Evolutionary conservation across 495 filamentous ascomycete species (phyloP), one percentile per base, ranked within the genome.

Genomic region (Pyrenopolyporus hunteri): DNA sequence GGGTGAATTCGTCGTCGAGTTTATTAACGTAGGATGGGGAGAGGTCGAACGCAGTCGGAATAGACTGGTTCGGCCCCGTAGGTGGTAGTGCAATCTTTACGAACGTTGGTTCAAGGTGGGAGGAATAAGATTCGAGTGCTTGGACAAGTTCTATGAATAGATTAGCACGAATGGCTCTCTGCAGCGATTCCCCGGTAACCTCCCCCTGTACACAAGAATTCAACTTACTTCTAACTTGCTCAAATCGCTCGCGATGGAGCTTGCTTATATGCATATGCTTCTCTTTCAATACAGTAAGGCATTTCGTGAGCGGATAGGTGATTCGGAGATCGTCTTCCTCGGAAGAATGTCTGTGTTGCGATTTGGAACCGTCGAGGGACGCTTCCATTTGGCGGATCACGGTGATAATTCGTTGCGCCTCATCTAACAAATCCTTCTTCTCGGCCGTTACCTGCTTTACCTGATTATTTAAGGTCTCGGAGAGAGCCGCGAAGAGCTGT

Each of bases 91-190:
- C 79, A 65, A 98, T 84, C 62, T 84, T 81, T 58, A 98, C 82
- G 68, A 96, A 95, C 4, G 86, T 87, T 13, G 89, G 71, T 72
- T 99, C 94, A 29, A 99, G 89, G 70, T 96, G 93, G 11, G 89
- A 92, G 0, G 94, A 93, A 68, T 97, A 98, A 33, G 92, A 96
- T 70, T 97, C 88, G 10, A 99, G 87, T 1, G 92, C 93, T 72
- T 93, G 86, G 7, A 91, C 91, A 55, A 99, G 86, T 80, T 96
- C 93, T 97, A 65, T 16, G 8, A 8, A 13, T 6, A 13, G 26
- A 48, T 73, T 59, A 73, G 57, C 26, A 50, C 28, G 22, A 6
- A 7, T 13, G 11, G 7, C 17, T 31, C 28, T n/a, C 22, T 46
- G 22, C 13, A 11, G 8, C 1, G 23, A n/a, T 23, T 40, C 46